A percentile compares a stretch with the other conserved stretches of the same genome.
Evolutionary conservation across 768 basidiomycete genomes (phyloP).

Genomic region (Dentipellis sp.): DNA sequence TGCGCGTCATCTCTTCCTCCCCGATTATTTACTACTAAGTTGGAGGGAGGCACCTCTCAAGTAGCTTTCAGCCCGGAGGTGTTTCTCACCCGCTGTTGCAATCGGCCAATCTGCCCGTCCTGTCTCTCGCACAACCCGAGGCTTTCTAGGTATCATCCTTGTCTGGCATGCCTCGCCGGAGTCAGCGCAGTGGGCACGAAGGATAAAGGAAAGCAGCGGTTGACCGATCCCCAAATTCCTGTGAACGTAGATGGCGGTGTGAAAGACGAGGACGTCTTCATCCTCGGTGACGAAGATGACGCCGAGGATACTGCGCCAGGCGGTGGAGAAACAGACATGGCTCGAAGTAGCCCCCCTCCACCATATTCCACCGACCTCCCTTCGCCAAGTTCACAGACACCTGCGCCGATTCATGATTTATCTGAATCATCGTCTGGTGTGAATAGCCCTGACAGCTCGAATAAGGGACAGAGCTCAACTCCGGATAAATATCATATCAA

Average conservation of each 20-base stretch:
- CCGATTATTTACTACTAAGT: neutral
- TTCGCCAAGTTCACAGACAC: neutral
- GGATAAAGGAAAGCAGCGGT: neutral
- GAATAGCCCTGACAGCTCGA: no score
- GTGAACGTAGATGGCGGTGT: conserved; percentile 44
- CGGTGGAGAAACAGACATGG: conserved; percentile 1
- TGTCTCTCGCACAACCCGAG: conserved; percentile 57
- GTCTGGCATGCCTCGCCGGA: conserved; percentile 58
- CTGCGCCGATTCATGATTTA: no score
- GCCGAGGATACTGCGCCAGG: conserved; percentile 15
- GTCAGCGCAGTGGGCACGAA: conserved; percentile 29
- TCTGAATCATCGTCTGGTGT: neutral
- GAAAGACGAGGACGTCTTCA: conserved; percentile 53
- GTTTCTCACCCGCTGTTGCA: conserved; percentile 57
- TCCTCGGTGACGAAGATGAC: conserved; percentile 55
- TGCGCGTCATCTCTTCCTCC: neutral
- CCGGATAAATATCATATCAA: conserved; percentile 8
- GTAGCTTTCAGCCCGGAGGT: conserved; percentile 17
- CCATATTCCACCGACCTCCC: neutral
- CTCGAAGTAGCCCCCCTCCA: neutral
- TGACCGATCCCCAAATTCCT: conserved; percentile 1
- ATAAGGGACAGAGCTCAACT: neutral
- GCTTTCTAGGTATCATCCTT: conserved; percentile 60
- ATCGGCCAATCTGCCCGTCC: conserved; percentile 49
- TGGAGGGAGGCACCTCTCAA: neutral